Conservation (phyloP, 1,284 basidiomycete species). For the Meripilus lineatus region DNA sequence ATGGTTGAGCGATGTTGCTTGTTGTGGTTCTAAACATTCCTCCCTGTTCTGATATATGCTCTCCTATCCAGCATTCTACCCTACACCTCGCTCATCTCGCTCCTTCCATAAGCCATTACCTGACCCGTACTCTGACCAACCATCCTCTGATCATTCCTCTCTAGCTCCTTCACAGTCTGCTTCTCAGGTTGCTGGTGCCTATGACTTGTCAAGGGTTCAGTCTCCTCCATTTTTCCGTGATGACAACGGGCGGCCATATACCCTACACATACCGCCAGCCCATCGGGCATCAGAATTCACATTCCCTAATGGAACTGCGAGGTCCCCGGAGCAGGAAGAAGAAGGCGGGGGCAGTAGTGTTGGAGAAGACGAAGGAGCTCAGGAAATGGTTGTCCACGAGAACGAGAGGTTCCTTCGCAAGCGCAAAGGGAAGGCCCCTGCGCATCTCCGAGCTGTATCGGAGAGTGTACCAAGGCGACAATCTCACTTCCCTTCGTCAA, state of each 20-base stretch:
- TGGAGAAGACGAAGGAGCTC: constrained; percentile 31
- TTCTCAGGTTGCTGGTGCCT: constrained; percentile 28
- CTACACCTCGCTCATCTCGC: not conserved
- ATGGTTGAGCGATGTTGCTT: not conserved
- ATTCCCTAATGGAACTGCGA: constrained; percentile 28
- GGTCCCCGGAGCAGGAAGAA: constrained; percentile 5
- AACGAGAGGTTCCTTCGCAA: constrained; percentile 46
- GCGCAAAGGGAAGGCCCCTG: constrained; percentile 12
- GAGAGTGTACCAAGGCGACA: constrained; percentile 2
- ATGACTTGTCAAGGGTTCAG: constrained; percentile 7
- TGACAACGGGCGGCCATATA: constrained; percentile 16
- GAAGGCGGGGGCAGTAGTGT: constrained; percentile 30
- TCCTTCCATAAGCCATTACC: constrained; percentile 21
- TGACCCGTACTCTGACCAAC: constrained; percentile 14
- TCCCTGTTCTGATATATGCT: not conserved
- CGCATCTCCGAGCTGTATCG: constrained; percentile 3
- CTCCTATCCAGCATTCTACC: not conserved
- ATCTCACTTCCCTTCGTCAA: constrained; percentile 10
- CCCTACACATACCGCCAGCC: constrained; percentile 45
- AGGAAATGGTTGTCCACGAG: constrained; percentile 46
- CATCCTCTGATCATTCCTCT: constrained; percentile 31
- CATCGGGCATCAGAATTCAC: constrained; percentile 48
- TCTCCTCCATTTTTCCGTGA: constrained; percentile 4
- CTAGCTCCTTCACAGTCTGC: constrained; percentile 42
- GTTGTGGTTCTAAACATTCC: no score